phyloP scores from a whole-genome alignment of 495 filamentous ascomycete species.

The Lasiosphaeris hirsuta region DNA sequence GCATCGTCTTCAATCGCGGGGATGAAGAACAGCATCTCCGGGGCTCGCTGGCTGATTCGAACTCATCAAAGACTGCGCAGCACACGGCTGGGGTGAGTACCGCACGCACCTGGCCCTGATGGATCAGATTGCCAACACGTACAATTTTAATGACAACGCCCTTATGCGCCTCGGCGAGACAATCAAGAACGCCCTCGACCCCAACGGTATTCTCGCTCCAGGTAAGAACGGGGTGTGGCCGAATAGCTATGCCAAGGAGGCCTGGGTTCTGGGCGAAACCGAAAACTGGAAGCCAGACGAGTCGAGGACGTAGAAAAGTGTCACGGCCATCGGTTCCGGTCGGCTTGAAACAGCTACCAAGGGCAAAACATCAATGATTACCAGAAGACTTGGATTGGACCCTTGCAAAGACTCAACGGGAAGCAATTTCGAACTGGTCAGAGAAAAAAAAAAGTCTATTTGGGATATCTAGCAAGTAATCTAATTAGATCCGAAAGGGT shows the following conservation, averaged over 20 bases:
- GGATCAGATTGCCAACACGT: constrained; percentile 28
- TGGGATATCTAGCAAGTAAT: no score
- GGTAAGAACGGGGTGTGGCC: constrained; percentile 56
- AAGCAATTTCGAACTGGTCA: no score
- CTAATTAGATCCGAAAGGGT: no score
- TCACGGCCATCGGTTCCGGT: no score
- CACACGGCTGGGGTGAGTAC: constrained; percentile 30
- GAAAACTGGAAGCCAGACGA: no score
- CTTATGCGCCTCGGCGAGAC: constrained; percentile 50
- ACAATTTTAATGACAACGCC: constrained; percentile 15
- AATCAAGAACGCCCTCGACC: constrained; percentile 53
- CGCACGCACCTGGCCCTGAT: constrained; percentile 34
- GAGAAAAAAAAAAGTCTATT: no score
- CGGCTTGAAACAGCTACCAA: no score
- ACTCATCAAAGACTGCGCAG: constrained; percentile 22
- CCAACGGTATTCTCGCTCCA: constrained; percentile 53
- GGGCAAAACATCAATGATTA: no score
- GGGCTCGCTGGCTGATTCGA: constrained; percentile 21
- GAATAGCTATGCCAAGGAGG: constrained; percentile 33
- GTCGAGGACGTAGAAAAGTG: no score
- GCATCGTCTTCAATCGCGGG: constrained; percentile 25
- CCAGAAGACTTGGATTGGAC: no score
- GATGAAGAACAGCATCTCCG: constrained; percentile 23
- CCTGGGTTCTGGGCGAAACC: no score
- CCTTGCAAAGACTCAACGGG: no score